Base-by-base conservation (phyloP, 768 basidiomycete genomes). In the Agrocybe praecox region DNA sequence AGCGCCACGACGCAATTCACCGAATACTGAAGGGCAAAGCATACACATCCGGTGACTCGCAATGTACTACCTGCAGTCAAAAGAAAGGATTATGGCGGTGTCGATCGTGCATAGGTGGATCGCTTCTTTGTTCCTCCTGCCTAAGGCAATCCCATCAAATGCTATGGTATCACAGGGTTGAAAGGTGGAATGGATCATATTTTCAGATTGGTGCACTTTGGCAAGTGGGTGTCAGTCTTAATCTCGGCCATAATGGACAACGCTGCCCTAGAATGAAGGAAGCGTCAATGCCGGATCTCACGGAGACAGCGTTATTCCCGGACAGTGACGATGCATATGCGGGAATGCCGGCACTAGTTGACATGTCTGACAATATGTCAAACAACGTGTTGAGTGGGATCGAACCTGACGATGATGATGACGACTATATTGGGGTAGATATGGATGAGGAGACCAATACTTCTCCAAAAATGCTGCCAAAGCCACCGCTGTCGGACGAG, bases 181-280 rank as follows among this genome's bases (percentile, higher is more conserved):
- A 67, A 47, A 9, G 46, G 15, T 67, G 67, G 67, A 66, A 61
- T 43, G 63, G 65, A 0, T 43, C 32, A 1, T 62, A 46, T 36
- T 69, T 62, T 19, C 11, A 49, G 2, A 26, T 34, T 2, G 62
- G 42, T 2, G 57, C 54, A 2, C 57, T 71, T 2, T 62, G 60
- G 52, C 48, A 67, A 17, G 42, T 65, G 0, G 69, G 69, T 0
- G 26, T 62, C 2, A 60, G 60, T 1, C 47, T 66, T 9, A 60
- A 64, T 29, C 15, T 65, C 1, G 68, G 69, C 1, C 71, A 72
- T 46, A 29, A 59, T 1, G 66, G 66, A 0, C 4, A 21, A 0
- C 56, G 56, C 0, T 69, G 66, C 49, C 68, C 65, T 19, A 69
- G 44, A 71, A 71, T 8, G 53, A 46, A 32, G 70, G 69, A 17